phyloP scores from a whole-genome alignment of 169 alveolate genomes.

The Plasmodium blacklocki region DNA sequence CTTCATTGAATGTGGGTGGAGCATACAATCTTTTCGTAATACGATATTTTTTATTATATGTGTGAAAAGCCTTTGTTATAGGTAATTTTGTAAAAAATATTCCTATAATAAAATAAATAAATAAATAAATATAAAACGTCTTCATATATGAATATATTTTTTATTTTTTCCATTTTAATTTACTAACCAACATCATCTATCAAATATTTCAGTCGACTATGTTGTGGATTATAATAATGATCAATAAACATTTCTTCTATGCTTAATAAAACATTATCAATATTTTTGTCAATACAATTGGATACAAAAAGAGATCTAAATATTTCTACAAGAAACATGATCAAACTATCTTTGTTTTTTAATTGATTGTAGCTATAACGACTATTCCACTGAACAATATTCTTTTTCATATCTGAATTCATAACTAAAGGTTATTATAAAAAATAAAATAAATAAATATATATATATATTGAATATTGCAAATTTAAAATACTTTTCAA shows the following conservation, averaged over 20 bases:
- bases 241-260: conserved; percentile 62
- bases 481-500: not conserved
- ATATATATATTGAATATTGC: not conserved
- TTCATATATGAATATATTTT: not conserved
- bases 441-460: not conserved
- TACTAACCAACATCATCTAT: conserved; percentile 72
- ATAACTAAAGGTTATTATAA: conserved; percentile 10
- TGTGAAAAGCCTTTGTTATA: conserved; percentile 73
- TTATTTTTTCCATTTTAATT: not conserved
- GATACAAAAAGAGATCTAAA: conserved; percentile 59
- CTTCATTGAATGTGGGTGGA: conserved; percentile 77
- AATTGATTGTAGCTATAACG: conserved; percentile 61
- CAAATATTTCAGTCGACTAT: conserved; percentile 53
- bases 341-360: conserved; percentile 54
- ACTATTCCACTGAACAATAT: conserved; percentile 44
- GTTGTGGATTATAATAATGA: conserved; percentile 44
- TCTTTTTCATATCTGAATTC: conserved; percentile 51
- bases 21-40: conserved; percentile 70
- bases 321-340: conserved; percentile 51
- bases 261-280: conserved; percentile 42
- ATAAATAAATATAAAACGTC: not conserved
- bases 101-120: conserved; percentile 21
- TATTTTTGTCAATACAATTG: conserved; percentile 58
- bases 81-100: conserved; percentile 74
- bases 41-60: conserved; percentile 40